A percentile compares a stretch with the other conserved stretches of the same genome.
phyloP scores from a whole-genome alignment of 257 asterid species.

The Solanum paucissectum region DNA sequence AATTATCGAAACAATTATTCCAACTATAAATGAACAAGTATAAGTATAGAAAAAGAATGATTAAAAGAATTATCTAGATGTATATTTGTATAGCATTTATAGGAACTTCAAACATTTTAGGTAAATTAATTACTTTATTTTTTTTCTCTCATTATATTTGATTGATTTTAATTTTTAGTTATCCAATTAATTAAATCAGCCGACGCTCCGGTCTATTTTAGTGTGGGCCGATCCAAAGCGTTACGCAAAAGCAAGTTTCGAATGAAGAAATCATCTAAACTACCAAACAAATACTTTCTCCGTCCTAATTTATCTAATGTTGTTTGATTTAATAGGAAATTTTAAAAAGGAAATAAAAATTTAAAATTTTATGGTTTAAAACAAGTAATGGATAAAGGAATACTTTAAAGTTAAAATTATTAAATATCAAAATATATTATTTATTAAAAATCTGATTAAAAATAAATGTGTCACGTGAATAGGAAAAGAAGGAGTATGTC shows the following conservation, averaged over 20 bases:
- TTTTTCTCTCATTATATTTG: not conserved
- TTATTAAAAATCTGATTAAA: no score
- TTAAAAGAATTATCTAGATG: not conserved
- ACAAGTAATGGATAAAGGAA: no score
- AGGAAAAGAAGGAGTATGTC: not conserved
- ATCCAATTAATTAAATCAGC: not conserved
- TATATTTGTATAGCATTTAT: not conserved
- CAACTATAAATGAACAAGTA: not conserved
- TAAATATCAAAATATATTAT: no score
- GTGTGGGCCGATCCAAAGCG: not conserved
- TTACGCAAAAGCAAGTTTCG: not conserved
- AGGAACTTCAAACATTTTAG: not conserved
- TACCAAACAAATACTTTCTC: no score
- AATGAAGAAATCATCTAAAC: not conserved
- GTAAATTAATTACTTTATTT: not conserved
- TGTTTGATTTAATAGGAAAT: rapidly evolving
- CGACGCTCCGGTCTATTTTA: not conserved
- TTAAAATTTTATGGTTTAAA: rapidly evolving
- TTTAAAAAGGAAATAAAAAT: rapidly evolving
- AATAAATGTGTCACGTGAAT: no score
- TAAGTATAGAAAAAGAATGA: not conserved
- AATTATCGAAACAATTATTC: not conserved
- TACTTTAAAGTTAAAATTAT: no score
- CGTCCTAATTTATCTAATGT: rapidly evolving
- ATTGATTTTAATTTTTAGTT: not conserved